Conservation (phyloP, 306 rosid genomes). For the Spatholobus suberectus region DNA sequence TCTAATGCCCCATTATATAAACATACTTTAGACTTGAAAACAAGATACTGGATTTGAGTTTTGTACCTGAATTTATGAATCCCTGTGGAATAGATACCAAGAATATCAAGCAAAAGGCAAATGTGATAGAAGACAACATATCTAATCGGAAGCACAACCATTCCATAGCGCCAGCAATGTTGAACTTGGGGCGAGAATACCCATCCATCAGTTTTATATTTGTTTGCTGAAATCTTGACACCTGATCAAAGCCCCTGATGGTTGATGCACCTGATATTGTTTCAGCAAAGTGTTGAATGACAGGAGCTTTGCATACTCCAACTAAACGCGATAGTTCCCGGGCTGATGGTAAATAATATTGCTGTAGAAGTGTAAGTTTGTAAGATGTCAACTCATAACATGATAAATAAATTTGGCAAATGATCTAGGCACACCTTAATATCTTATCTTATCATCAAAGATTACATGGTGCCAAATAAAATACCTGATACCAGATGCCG, state of each 20-base stretch:
- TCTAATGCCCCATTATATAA: not conserved
- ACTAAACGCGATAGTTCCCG: constrained; percentile 67
- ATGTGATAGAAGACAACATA: constrained; percentile 64
- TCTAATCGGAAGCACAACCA: constrained; percentile 75
- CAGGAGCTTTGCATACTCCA: constrained; percentile 78
- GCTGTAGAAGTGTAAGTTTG: constrained; percentile 2
- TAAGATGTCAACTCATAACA: not conserved
- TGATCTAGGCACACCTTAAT: not conserved
- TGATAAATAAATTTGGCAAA: not conserved
- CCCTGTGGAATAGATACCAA: constrained; percentile 67
- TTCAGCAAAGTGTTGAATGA: constrained; percentile 77
- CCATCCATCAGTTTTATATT: constrained; percentile 68
- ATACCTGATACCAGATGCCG: constrained; percentile 50
- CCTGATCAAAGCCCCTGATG: constrained; percentile 69
- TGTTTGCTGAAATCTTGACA: constrained; percentile 57
- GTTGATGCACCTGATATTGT: constrained; percentile 77
- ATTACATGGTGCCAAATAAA: not conserved
- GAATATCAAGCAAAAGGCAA: constrained; percentile 61
- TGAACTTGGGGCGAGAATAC: constrained; percentile 65
- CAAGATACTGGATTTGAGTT: not conserved
- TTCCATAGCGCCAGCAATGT: constrained; percentile 59
- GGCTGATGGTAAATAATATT: constrained; percentile 49
- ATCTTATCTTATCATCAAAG: not conserved
- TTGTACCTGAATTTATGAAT: constrained; percentile 65
- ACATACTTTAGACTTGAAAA: not conserved